Evolutionary conservation across 352 stramenopile genomes (phyloP).

Genomic region (Bremia lactucae): DNA sequence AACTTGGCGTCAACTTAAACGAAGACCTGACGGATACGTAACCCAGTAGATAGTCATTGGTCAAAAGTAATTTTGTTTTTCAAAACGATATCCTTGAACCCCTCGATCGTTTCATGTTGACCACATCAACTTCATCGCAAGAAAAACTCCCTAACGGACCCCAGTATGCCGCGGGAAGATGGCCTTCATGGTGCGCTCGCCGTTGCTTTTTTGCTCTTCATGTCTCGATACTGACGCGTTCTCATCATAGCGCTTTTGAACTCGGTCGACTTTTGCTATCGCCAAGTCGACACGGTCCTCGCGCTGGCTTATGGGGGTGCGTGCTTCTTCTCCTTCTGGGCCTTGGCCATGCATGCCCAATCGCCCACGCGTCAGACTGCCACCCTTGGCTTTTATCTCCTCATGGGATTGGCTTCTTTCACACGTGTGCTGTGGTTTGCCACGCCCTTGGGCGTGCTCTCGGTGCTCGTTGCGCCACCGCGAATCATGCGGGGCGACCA

Average conservation of each 20-base stretch:
- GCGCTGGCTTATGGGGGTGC: constrained; percentile 61
- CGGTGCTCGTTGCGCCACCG: constrained; percentile 49
- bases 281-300: constrained; percentile 70
- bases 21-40: constrained; percentile 78
- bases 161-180: no score
- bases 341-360: constrained; percentile 60
- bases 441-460: constrained; percentile 60
- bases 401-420: constrained; percentile 55
- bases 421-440: constrained; percentile 66
- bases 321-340: constrained; percentile 77
- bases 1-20: constrained; percentile 89
- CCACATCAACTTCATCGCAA: no score
- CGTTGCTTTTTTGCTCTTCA: constrained; percentile 1
- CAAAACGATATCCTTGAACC: no score
- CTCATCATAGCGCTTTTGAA: constrained; percentile 34
- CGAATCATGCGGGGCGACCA: constrained; percentile 53
- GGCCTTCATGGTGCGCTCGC: neutral
- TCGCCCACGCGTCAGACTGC: constrained; percentile 41
- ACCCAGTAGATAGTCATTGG: no score
- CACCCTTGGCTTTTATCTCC: constrained; percentile 75
- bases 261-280: constrained; percentile 69
- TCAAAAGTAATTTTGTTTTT: no score
- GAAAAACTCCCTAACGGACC: no score
- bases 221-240: neutral
- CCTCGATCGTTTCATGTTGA: no score